Evolutionary conservation across 2,329 filamentous ascomycete species (phyloP), one percentile per base, ranked within the genome.

Genomic region (Apiospora marii): DNA sequence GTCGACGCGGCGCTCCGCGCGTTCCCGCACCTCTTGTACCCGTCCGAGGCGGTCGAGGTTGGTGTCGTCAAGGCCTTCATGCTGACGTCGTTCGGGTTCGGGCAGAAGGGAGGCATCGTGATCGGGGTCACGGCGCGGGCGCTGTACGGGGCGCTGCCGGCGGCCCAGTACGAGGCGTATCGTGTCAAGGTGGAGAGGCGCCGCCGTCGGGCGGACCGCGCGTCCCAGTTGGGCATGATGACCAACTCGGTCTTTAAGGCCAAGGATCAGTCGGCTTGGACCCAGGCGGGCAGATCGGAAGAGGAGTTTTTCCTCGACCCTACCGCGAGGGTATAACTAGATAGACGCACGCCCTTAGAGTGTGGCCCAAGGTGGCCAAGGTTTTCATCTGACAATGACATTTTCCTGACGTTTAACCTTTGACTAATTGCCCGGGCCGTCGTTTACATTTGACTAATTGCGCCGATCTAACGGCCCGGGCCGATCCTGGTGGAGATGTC

Each of bases 1-100:
- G 92, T 99, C 71, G 96, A 99, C 82, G 91, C 95, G 82, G 89
- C 95, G 77, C 96, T 99, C 93, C 96, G 98, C 88, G 53, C 53
- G 30, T 61, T 61, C 30, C 30, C 27, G 30, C 53, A 61, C 4
- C 30, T 61, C 5, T 6, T 61, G 13, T 37, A 37, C 19, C 53
- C 53, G 6, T 61, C 53, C 53, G 53, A 8, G 7, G 16, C 53
- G 30, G 4, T 34, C 16, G 53, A 37, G 3, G 13, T 34, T 19
- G 24, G n/a, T 5, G 6, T 13, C 12, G 19, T 61, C 53, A 83
- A 82, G 48, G 83, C 84, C 1, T 81, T 82, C 67, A 79, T 78
- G 41, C 73, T 85, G 19, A 84, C 81, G 2, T 83, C 80, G 2
- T 86, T 86, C 71, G 84, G 84, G 0, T 86, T 85, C 72, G 83